phyloP scores from a whole-genome alignment of 441 rosid genomes.

The Croton laevigatus region DNA sequence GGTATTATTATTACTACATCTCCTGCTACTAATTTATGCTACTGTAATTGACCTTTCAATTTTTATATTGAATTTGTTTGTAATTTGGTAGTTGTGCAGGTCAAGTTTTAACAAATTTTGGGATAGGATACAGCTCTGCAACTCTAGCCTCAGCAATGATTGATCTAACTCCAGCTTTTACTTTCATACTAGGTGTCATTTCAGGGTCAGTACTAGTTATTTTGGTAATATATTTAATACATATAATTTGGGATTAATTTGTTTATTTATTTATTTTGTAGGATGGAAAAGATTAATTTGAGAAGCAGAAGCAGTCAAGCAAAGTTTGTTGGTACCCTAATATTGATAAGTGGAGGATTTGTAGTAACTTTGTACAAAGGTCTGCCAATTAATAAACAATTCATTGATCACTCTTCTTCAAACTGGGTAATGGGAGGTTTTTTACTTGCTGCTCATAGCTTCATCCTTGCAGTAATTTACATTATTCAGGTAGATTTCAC shows the following conservation, averaged over 20 bases:
- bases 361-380: slow-evolving; percentile 35
- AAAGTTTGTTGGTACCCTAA: slow-evolving; percentile 36
- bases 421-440: slow-evolving; percentile 37
- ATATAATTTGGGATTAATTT: too few species aligned
- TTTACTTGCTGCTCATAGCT: slow-evolving; percentile 22
- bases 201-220: slow-evolving; percentile 31
- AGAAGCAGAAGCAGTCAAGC: slow-evolving; percentile 34
- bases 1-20: slow-evolving; percentile 20
- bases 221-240: too few species aligned
- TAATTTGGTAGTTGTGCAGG: slow-evolving; percentile 7
- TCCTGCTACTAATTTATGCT: background rate
- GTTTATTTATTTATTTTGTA: slow-evolving; percentile 7
- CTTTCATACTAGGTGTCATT: slow-evolving; percentile 47
- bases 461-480: slow-evolving; percentile 23
- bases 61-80: background rate
- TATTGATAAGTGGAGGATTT: slow-evolving; percentile 39
- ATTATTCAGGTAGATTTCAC: slow-evolving; percentile 27
- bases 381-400: slow-evolving; percentile 16
- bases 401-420: background rate
- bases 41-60: background rate
- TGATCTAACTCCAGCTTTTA: slow-evolving; percentile 51
- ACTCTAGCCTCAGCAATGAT: slow-evolving; percentile 46
- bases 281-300: slow-evolving; percentile 41
- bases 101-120: slow-evolving; percentile 10
- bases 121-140: slow-evolving; percentile 37